These are phyloP conservation scores for Apiotrichum veenhuisii DNA, from an alignment of 1,284 basidiomycete species.

Conservation along the genomic window DNA sequence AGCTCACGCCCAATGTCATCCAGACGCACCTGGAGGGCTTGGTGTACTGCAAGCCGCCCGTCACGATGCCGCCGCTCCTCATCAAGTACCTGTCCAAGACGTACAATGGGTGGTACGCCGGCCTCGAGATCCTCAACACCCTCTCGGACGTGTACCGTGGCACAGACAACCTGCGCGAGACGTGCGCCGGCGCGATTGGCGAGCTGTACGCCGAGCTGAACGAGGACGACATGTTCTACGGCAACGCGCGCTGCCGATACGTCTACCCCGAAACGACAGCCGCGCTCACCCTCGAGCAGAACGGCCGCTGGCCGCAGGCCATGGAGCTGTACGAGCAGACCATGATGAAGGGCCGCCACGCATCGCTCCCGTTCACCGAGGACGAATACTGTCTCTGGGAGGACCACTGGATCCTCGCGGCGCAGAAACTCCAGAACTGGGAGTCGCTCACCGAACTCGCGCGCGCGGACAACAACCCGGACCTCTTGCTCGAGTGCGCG, in stretches of 20 bases:
- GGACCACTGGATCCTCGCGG: conserved; percentile 96
- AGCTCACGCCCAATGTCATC: conserved; percentile 89
- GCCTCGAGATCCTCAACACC: conserved; percentile 80
- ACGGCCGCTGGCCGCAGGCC: conserved; percentile 95
- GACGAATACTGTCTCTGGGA: conserved; percentile 98
- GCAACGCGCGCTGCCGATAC: conserved; percentile 85
- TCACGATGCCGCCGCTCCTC: conserved; percentile 88
- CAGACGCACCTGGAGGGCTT: conserved; percentile 85
- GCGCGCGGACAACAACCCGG: conserved; percentile 83
- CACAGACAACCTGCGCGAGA: conserved; percentile 81
- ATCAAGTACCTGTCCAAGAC: conserved; percentile 96
- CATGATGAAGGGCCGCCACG: conserved; percentile 78
- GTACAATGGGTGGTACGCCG: conserved; percentile 91
- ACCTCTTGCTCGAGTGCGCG: conserved; percentile 88
- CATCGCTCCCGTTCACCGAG: conserved; percentile 86
- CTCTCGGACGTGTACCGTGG: conserved; percentile 67
- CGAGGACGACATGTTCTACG: conserved; percentile 98
- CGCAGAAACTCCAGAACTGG: conserved; percentile 98
- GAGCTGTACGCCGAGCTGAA: conserved; percentile 93
- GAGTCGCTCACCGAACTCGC: conserved; percentile 92
- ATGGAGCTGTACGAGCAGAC: conserved; percentile 85
- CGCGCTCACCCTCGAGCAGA: conserved; percentile 91
- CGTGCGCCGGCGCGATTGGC: conserved; percentile 83
- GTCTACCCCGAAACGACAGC: conserved; percentile 88
- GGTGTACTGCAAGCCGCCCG: conserved; percentile 76